Percentiles rank a stretch among this genome's conserved stretches.
Conservation (phyloP, 2,329 filamentous ascomycete species). For the Albophoma yamanashiensis region DNA sequence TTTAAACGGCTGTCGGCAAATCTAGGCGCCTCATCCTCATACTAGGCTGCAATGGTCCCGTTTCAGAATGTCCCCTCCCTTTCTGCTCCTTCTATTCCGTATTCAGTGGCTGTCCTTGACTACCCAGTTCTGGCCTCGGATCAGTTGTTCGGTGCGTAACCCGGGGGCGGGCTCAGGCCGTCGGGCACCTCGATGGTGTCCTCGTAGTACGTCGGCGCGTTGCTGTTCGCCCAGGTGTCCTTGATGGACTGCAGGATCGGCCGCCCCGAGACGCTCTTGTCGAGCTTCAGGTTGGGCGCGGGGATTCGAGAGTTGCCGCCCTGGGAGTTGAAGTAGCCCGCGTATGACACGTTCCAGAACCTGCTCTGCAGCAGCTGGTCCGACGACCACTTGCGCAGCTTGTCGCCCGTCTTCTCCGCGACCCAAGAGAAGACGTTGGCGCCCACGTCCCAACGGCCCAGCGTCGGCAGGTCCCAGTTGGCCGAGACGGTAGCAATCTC, state of each 20-base stretch:
- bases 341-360: slow-evolving; percentile 44
- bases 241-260: slow-evolving; percentile 26
- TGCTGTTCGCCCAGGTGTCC: slow-evolving; percentile 24
- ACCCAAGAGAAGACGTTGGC: slow-evolving; percentile 59
- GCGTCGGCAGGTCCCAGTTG: slow-evolving; percentile 60
- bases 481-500: slow-evolving; percentile 54
- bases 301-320: slow-evolving; percentile 24
- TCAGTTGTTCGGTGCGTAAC: slow-evolving; percentile 16
- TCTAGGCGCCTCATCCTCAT: not conserved
- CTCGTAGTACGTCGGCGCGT: slow-evolving; percentile 30
- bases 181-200: slow-evolving; percentile 27
- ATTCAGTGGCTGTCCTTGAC: not conserved
- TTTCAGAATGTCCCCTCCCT: not conserved
- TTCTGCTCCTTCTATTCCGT: not conserved
- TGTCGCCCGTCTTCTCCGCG: slow-evolving; percentile 49
- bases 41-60: not conserved
- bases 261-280: slow-evolving; percentile 19
- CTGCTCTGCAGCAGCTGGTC: slow-evolving; percentile 24
- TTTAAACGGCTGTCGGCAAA: not conserved
- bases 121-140: not conserved
- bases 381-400: slow-evolving; percentile 25
- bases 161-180: slow-evolving; percentile 30
- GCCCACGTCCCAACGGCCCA: slow-evolving; percentile 62
- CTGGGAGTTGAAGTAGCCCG: slow-evolving; percentile 32
- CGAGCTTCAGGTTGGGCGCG: slow-evolving; percentile 27